Conservation (phyloP, 495 filamentous ascomycete species). For the Gamarada debralockiae region DNA sequence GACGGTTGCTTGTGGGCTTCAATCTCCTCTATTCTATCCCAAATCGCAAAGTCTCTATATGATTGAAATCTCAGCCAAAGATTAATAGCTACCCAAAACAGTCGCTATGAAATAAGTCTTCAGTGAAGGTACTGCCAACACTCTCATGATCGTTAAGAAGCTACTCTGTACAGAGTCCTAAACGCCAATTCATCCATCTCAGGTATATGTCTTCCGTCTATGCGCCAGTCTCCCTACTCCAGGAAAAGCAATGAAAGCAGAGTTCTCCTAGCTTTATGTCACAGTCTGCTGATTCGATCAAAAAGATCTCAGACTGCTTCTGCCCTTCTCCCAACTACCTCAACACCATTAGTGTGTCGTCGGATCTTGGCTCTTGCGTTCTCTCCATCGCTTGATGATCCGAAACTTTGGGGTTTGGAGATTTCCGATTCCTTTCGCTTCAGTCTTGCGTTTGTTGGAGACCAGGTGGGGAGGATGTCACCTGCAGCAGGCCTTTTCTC, state of each 20-base stretch:
- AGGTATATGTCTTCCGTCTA: conserved; percentile 20
- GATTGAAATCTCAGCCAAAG: too few species aligned
- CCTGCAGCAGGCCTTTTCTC: conserved; percentile 42
- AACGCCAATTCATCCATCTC: conserved; percentile 16
- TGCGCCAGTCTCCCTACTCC: conserved; percentile 21
- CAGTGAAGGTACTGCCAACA: not conserved
- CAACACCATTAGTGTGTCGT: conserved; percentile 13
- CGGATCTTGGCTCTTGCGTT: conserved; percentile 14
- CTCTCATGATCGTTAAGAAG: conserved; percentile 7
- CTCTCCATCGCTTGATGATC: conserved; percentile 22
- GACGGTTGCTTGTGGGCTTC: too few species aligned
- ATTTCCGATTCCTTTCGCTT: conserved; percentile 47
- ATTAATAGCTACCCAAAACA: too few species aligned
- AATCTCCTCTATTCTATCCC: too few species aligned
- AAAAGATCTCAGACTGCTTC: conserved; percentile 20
- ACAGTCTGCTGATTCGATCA: too few species aligned
- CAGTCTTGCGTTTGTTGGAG: conserved; percentile 13
- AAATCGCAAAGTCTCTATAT: too few species aligned
- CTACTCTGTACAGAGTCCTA: conserved; percentile 6
- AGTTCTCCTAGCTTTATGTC: not conserved
- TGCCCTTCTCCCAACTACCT: conserved; percentile 16
- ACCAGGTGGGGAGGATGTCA: conserved; percentile 39
- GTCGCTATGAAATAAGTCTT: not conserved
- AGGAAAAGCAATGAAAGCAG: not conserved
- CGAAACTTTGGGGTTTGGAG: conserved; percentile 43